Evolutionary conservation across 306 rosid species (phyloP), one percentile per base, ranked within the genome.

Genomic region (Prunus davidiana): DNA sequence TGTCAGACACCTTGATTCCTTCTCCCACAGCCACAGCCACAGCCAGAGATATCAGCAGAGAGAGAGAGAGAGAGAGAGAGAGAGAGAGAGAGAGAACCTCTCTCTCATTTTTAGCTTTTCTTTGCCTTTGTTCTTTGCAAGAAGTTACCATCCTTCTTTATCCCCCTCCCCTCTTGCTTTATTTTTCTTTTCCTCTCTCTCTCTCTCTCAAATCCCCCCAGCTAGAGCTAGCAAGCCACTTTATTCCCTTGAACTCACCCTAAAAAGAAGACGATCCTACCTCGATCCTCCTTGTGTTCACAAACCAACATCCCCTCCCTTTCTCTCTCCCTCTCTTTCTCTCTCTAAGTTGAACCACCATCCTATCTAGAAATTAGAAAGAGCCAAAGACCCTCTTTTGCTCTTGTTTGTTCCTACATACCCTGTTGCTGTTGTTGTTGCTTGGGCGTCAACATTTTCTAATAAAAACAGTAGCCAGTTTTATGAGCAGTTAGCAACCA

Each of bases 101-200:
- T 80, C 87, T 80, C 81, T 51, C 80, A 51, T 75, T 52, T 76
- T 80, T 78, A 76, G 76, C 83, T 83, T 76, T 69, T 78, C 73
- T 87, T 81, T 64, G 80, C 91, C 87, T 83, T 90, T 86, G 82
- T 88, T 94, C 88, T 88, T 87, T 88, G 91, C 79, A 87, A 93
- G 98, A 95, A 95, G 92, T 90, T 90, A 92, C 93, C 82, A 79
- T 87, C 88, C 83, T 79, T 85, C 88, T 92, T 92, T 91, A 87
- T 90, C 91, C 83, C 83, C 79, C 15, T 47, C 71, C 51, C 43
- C 2, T 38, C 69, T 78, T 69, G 64, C 70, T 49, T 82, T 75
- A 34, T 54, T 60, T 64, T 43, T 75, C 80, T 82, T 78, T 84
- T 74, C 28, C 86, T 76, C 83, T 25, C 41, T 38, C 43, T 27